Conservation (phyloP, 1,284 basidiomycete genomes). For the Neolentinus lepideus region DNA sequence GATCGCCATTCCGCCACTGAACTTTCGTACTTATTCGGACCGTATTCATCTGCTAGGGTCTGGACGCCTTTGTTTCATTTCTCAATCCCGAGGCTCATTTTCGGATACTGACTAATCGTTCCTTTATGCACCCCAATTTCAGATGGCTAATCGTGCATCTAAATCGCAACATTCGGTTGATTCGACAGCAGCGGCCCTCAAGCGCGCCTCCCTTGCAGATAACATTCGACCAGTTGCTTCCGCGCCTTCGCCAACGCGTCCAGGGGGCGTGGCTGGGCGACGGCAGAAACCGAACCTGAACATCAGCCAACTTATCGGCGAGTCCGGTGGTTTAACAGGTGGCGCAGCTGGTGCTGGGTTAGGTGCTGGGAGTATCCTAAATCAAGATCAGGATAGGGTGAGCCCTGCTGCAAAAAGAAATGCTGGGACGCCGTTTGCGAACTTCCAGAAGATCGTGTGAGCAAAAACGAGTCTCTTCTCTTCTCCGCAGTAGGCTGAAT, state of each 20-base stretch:
- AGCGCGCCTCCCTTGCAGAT: conserved; percentile 28
- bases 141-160: conserved; percentile 51
- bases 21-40: no score
- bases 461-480: conserved; percentile 22
- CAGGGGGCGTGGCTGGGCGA: neutral
- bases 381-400: conserved; percentile 29
- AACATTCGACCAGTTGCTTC: conserved; percentile 19
- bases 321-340: conserved; percentile 33
- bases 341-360: conserved; percentile 61
- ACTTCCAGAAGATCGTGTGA: conserved; percentile 92
- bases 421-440: conserved; percentile 79
- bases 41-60: no score
- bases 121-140: neutral
- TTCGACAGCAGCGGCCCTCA: conserved; percentile 31
- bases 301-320: conserved; percentile 29
- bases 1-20: no score
- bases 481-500: neutral
- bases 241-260: conserved; percentile 14
- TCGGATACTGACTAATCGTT: conserved; percentile 3
- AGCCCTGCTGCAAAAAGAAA: conserved; percentile 31
- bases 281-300: neutral
- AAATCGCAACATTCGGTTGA: conserved; percentile 28
- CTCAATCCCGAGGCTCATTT: conserved; percentile 2
- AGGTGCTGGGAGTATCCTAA: conserved; percentile 56
- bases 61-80: conserved; percentile 5